Evolutionary conservation across 805 yeast species (phyloP).

Genomic region (Wickerhamiella shivajii): DNA sequence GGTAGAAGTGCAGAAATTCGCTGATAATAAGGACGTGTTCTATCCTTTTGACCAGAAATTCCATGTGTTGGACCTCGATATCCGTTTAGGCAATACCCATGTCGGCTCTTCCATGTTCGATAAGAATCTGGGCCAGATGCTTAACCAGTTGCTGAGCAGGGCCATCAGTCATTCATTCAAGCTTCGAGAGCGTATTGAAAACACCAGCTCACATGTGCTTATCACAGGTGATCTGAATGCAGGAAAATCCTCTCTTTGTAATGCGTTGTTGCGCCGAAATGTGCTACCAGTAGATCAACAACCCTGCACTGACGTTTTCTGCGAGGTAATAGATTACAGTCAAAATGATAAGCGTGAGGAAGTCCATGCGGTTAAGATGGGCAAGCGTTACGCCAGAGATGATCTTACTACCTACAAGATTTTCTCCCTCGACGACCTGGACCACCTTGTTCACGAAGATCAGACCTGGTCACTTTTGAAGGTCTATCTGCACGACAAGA

Average conservation of each 20-base stretch:
- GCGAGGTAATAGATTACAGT: constrained; percentile 79
- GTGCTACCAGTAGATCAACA: constrained; percentile 92
- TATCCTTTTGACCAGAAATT: constrained; percentile 24
- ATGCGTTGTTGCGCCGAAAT: constrained; percentile 63
- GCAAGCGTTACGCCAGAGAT: constrained; percentile 31
- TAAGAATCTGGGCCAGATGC: constrained; percentile 48
- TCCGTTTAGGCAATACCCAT: constrained; percentile 36
- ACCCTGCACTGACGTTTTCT: constrained; percentile 92
- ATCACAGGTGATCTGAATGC: constrained; percentile 96
- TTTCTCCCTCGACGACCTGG: constrained; percentile 40
- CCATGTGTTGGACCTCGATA: constrained; percentile 46
- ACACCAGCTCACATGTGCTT: constrained; percentile 82
- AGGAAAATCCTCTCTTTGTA: constrained; percentile 92
- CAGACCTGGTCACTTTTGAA: constrained; percentile 61
- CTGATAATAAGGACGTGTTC: constrained; percentile 5
- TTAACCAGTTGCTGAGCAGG: constrained; percentile 52
- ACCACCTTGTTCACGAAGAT: constrained; percentile 55
- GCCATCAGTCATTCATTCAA: constrained; percentile 54
- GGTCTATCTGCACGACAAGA: constrained; percentile 64
- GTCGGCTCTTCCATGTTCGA: constrained; percentile 47
- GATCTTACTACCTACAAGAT: constrained; percentile 55
- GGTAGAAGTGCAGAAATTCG: constrained; percentile 18
- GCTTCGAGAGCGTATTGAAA: constrained; percentile 71
- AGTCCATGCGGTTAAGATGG: constrained; percentile 71
- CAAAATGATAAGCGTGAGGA: constrained; percentile 68